Conservation (phyloP, 441 rosid genomes). For the Mallotus japonicus region DNA sequence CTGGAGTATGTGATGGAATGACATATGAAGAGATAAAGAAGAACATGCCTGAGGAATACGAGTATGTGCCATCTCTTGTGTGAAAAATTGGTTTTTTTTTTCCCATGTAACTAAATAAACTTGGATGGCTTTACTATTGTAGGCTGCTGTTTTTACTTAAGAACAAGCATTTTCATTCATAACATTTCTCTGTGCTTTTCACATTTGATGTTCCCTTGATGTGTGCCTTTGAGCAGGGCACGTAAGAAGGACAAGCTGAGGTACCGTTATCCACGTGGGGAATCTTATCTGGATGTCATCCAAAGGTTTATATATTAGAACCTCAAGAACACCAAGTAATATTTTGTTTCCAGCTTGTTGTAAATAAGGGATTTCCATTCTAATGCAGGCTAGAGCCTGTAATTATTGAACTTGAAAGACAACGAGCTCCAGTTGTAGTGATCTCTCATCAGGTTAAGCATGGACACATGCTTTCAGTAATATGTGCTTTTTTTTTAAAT, state of each 20-base stretch:
- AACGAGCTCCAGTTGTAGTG: slow-evolving; percentile 96
- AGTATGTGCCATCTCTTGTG: slow-evolving; percentile 46
- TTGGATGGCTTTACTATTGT: background rate
- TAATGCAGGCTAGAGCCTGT: slow-evolving; percentile 92
- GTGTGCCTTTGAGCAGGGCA: slow-evolving; percentile 44
- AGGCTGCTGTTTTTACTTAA: background rate
- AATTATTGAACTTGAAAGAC: slow-evolving; percentile 94
- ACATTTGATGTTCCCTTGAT: background rate
- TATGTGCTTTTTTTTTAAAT: background rate
- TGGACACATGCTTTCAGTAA: slow-evolving; percentile 12
- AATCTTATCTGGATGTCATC: slow-evolving; percentile 97
- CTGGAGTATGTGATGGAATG: slow-evolving; percentile 99
- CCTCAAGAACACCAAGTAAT: background rate
- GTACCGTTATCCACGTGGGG: slow-evolving; percentile 97
- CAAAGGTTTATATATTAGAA: slow-evolving; percentile 62
- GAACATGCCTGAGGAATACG: slow-evolving; percentile 96
- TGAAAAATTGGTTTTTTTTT: background rate
- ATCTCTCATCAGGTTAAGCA: slow-evolving; percentile 91
- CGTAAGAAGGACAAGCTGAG: slow-evolving; percentile 93
- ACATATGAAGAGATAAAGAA: slow-evolving; percentile 91
- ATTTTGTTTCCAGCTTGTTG: slow-evolving; percentile 6
- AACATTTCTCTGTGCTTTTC: background rate
- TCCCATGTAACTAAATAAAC: background rate
- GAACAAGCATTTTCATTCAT: background rate
- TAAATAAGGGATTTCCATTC: slow-evolving; percentile 17